Evolutionary conservation across 73 alveolate species (phyloP).

Genomic region (Blepharisma japonicum): DNA sequence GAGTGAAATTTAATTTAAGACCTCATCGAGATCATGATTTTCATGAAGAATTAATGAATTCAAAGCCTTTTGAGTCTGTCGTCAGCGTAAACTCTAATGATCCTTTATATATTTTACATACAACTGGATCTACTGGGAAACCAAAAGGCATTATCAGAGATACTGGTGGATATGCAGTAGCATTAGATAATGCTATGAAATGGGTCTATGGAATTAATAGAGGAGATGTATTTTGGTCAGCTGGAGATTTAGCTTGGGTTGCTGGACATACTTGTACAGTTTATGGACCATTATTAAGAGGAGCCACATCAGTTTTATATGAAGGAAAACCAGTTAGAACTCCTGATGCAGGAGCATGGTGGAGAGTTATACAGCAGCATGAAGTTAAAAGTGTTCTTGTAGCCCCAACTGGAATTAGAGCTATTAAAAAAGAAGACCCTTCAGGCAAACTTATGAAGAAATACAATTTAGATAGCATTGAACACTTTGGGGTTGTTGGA

Average conservation of each 20-base stretch:
- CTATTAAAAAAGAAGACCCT: conserved; percentile 95
- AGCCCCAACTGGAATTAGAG: conserved; percentile 99
- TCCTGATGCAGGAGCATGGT: conserved; percentile 94
- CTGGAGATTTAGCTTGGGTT: conserved; percentile 99
- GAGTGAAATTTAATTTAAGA: too few relatives aligned
- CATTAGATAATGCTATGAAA: conserved; percentile 90
- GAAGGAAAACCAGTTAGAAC: conserved; percentile 99
- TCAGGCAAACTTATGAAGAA: conserved; percentile 85
- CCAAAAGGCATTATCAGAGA: conserved; percentile 99
- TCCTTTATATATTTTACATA: conserved; percentile 92
- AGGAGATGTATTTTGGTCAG: conserved; percentile 91
- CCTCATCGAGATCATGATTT: neutral
- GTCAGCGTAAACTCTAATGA: conserved; percentile 75
- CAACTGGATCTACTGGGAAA: conserved; percentile 98
- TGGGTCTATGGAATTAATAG: conserved; percentile 77
- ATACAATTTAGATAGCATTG: conserved; percentile 64
- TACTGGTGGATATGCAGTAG: conserved; percentile 95
- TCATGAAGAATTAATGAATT: neutral
- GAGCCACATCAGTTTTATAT: conserved; percentile 93
- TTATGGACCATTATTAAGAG: conserved; percentile 97
- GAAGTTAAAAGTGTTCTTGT: conserved; percentile 88
- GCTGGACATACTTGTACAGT: conserved; percentile 98
- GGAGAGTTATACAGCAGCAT: conserved; percentile 86
- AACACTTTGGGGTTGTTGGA: conserved; percentile 86
- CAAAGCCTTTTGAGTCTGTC: neutral